Evolutionary conservation across 2,329 filamentous ascomycete genomes (phyloP), one percentile per base, ranked within the genome.

Genomic region (Penicillium sp.): DNA sequence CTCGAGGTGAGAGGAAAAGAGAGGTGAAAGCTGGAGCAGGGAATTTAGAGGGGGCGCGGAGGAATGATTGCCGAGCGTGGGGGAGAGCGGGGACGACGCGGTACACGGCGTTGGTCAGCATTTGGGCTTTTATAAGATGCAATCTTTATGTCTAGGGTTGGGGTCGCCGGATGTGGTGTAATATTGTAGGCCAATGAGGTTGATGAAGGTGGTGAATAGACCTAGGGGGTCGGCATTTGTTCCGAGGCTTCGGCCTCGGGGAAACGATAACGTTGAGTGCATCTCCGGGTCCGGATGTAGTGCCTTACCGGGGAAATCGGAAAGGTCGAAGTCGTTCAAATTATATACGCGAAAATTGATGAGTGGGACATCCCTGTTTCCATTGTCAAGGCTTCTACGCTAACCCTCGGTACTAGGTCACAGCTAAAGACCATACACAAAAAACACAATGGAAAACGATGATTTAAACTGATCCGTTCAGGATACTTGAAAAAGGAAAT

Each of bases 51-150:
- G 52, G 55, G 46, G 49, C 24, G 46, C 45, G 51, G 55, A 55
- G 47, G 43, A 53, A 50, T 50, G 28, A 27, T 3, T 43, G 50
- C 56, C 56, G 58, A 53, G 41, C 52, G 58, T 58, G 58, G 54
- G 60, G 56, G 56, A 48, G 56, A 60, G 60, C 56, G 58, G 60
- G 58, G 56, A 47, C 28, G 30, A 33, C 30, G 16, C 6, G 22
- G 9, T 27, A 13, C 22, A 41, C 20, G 20, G 22, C 39, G 39
- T 27, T 22, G 39, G 39, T 41, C 13, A 27, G 22, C 35, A 38
- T 38, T 38, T 3, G 8, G 5, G 18, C 18, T 5, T 13, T 5
- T 11, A 28, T 28, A 33, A 33, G 13, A 13, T 14, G 30, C 13
- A 4, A 4, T 5, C 5, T 33, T n/a, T 33, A 14, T 5, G 30